Base-by-base conservation (phyloP, 176 grass and related monocot genomes). In the Oropetium thomaeum region DNA sequence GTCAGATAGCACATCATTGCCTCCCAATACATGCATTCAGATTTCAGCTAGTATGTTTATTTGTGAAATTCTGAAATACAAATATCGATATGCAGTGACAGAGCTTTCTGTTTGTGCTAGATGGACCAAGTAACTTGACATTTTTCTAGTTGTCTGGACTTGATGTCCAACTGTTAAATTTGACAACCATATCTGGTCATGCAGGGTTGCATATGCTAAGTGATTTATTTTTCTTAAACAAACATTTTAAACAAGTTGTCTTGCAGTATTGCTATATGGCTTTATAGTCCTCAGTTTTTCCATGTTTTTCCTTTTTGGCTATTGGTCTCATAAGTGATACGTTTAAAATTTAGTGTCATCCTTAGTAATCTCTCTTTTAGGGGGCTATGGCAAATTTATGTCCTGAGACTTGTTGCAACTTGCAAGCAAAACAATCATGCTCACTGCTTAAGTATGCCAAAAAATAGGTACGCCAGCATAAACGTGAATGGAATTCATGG, bases 401-500 rank as follows among this genome's bases (percentile, higher is more conserved):
- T 25, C 3, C 54, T 11, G 58, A 55, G 25, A 55, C 32, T 39
- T 62, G 8, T 52, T 53, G 4, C 54, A 70, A 41, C 5, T 52
- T 53, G 4, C 54, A 70, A 41, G 17, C 17, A 53, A 77, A 70
- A 19, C 22, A 60, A 77, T 40, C 4, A 17, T 28, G 30, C 20
- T 77, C 23, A 84, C 62, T 69, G 35, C 45, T 55, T 79, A 84
- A 7, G 49, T 70, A 48, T 80, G 55, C n/a, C 76, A 29, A 38
- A 77, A 77, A 82, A 82, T 40, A 87, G 85, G 79, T 82, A 87
- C 47, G 32, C 59, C 17, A 48, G 57, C 68, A 67, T 78, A 42
- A 78, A 82, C 9, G 2, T 62, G 64, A 68, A 82, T 42, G 67
- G 16, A 49, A 67, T 87, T 73, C 70, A 84, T 61, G 80, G 65